These are phyloP conservation scores for Bertia moriformis DNA, from an alignment of 2,329 filamentous ascomycete species.

Conservation along the genomic window DNA sequence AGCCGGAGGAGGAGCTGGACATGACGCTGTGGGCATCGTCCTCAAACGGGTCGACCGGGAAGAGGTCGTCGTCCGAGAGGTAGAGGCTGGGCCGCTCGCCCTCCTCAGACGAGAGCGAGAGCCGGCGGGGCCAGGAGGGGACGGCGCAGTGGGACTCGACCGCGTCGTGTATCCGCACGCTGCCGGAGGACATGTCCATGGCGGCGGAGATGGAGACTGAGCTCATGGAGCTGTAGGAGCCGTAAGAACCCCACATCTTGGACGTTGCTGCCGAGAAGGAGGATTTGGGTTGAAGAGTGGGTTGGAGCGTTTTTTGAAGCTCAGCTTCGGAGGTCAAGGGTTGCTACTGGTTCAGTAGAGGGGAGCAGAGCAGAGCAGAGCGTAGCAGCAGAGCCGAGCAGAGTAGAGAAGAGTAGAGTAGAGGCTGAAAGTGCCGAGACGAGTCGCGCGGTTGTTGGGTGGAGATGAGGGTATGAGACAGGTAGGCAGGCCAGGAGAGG, in stretches of 20 bases:
- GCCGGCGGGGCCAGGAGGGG: constrained; percentile 41
- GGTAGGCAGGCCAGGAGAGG: background rate
- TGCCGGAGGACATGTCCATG: constrained; percentile 27
- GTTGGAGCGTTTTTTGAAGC: constrained; percentile 7
- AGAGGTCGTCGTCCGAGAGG: constrained; percentile 49
- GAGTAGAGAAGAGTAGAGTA: background rate
- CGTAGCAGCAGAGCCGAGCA: too few species aligned
- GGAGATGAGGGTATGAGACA: background rate
- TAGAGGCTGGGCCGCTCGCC: constrained; percentile 8
- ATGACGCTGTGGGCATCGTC: constrained; percentile 22
- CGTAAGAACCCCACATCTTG: constrained; percentile 19
- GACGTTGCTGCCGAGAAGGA: constrained; percentile 34
- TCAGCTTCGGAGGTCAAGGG: constrained; percentile 6
- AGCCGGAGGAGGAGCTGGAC: background rate
- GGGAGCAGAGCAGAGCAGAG: too few species aligned
- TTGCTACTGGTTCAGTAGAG: background rate
- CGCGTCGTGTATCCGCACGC: constrained; percentile 23
- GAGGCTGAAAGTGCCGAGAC: background rate
- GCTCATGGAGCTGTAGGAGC: constrained; percentile 33
- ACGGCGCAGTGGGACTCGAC: constrained; percentile 29
- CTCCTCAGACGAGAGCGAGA: constrained; percentile 26
- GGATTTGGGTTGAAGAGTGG: constrained; percentile 9
- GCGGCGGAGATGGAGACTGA: constrained; percentile 19
- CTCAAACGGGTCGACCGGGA: constrained; percentile 32
- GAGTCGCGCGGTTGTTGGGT: too few species aligned